Conservation (phyloP, 2,329 filamentous ascomycete species). For the Bipolaris cookei region DNA sequence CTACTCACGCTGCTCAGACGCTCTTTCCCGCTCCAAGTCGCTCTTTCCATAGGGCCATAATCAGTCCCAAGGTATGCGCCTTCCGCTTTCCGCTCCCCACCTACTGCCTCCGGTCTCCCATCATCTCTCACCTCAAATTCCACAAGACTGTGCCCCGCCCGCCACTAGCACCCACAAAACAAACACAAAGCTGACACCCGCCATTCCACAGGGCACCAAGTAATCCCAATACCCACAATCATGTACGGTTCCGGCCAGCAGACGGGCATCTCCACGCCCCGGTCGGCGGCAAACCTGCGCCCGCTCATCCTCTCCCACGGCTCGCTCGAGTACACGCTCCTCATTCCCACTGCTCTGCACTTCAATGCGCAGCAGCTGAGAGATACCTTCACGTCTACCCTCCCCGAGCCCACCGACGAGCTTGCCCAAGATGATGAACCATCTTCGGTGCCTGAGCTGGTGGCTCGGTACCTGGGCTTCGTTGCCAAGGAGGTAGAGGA, state of each 20-base stretch:
- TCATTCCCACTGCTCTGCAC: slow-evolving; percentile 92
- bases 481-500: slow-evolving; percentile 88
- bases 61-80: slow-evolving; percentile 26
- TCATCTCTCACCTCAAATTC: not conserved
- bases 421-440: slow-evolving; percentile 98
- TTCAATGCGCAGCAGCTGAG: slow-evolving; percentile 95
- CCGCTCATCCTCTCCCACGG: slow-evolving; percentile 91
- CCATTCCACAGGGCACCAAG: slow-evolving; percentile 5
- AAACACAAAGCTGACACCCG: slow-evolving; percentile 20
- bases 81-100: slow-evolving; percentile 2
- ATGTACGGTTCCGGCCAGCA: slow-evolving; percentile 90
- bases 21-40: slow-evolving; percentile 25
- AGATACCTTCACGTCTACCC: slow-evolving; percentile 82
- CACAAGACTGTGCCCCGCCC: not conserved
- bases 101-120: not conserved
- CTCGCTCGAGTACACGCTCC: slow-evolving; percentile 93
- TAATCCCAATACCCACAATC: slow-evolving; percentile 17
- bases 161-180: not conserved
- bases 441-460: slow-evolving; percentile 91
- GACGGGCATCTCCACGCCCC: slow-evolving; percentile 95
- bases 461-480: slow-evolving; percentile 91
- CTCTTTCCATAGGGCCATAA: slow-evolving; percentile 25
- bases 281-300: slow-evolving; percentile 89
- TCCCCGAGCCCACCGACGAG: slow-evolving; percentile 94
- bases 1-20: slow-evolving; percentile 20